Percentiles rank a stretch among this genome's conserved stretches.
phyloP scores from a whole-genome alignment of 2,329 filamentous ascomycete species.

The Calonectria honghensis region DNA sequence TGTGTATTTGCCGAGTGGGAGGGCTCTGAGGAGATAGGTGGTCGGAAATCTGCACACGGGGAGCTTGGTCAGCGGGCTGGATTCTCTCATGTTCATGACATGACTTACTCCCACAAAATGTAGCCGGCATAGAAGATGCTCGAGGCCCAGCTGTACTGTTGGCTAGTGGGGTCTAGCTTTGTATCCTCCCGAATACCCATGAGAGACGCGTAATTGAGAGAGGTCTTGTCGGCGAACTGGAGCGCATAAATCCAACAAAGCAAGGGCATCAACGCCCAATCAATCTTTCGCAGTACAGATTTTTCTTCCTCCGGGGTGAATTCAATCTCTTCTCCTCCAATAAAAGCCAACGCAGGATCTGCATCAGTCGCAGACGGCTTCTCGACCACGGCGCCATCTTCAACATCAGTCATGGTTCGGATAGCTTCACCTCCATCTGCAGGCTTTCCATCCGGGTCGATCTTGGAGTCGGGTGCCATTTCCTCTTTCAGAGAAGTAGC shows the following conservation, averaged over 20 bases:
- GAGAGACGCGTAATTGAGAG: conserved; percentile 59
- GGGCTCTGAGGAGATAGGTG: conserved; percentile 56
- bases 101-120: conserved; percentile 40
- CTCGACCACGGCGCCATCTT: conserved; percentile 30
- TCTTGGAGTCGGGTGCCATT: conserved; percentile 12
- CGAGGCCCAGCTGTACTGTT: conserved; percentile 42
- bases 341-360: conserved; percentile 30
- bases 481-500: neutral
- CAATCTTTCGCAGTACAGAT: conserved; percentile 56
- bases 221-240: conserved; percentile 58
- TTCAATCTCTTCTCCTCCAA: conserved; percentile 33
- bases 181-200: conserved; percentile 59
- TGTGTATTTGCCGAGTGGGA: conserved; percentile 60
- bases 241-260: conserved; percentile 57
- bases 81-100: neutral
- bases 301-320: conserved; percentile 46
- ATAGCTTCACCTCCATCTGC: conserved; percentile 30
- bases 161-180: conserved; percentile 32
- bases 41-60: conserved; percentile 47
- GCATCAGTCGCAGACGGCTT: conserved; percentile 15
- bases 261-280: conserved; percentile 56
- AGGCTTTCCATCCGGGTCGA: neutral
- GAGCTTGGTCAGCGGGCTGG: neutral
- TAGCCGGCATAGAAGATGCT: conserved; percentile 43
- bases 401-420: conserved; percentile 32